Evolutionary conservation across 371 early-diverging fungal species (phyloP), one percentile per base, ranked within the genome.

Genomic region (Funneliformis caledonium): DNA sequence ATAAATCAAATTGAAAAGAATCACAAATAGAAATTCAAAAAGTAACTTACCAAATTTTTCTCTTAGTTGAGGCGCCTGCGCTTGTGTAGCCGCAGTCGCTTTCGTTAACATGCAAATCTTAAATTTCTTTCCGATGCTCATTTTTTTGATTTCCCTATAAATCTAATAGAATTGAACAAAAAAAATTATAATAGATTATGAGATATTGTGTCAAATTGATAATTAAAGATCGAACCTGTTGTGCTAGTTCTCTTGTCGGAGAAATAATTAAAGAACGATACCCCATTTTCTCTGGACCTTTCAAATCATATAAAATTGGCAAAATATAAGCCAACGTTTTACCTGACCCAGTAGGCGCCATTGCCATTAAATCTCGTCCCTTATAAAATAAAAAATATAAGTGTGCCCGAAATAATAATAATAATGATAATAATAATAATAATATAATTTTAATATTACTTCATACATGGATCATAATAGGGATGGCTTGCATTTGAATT

Each of bases 301-400:
- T 90, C 70, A 97, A 85, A 75, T 93, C 89, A 76, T 96, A 94
- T 78, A 99, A 81, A 11, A 99, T 95, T 2, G 99, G 98, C 31
- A 99, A 84, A 47, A 97, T 81, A 83, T 95, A 99, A 1, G 99
- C 97, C 84, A 98, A 85, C 4, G 99, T 99, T 88, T 99, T 99
- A 85, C 99, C 99, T n/a, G 97, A 96, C 83, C 99, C 98, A 1
- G 99, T 98, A 37, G 96, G 95, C 0, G 99, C 97, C 85, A 95
- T 94, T 0, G 95, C 96, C 91, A 99, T 94, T 4, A 98, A 12
- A 85, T 97, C 97, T n/a, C 97, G 90, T 50, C 90, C 91, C 87
- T 92, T 82, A 59, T 12, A 11, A 47, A 48, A 14, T 62, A 61
- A 84, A 37, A 37, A 2, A 37, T 37, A 72, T 31, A 47, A 26